phyloP scores from a whole-genome alignment of 1,284 basidiomycete genomes.

The Cryptococcus sp. region DNA sequence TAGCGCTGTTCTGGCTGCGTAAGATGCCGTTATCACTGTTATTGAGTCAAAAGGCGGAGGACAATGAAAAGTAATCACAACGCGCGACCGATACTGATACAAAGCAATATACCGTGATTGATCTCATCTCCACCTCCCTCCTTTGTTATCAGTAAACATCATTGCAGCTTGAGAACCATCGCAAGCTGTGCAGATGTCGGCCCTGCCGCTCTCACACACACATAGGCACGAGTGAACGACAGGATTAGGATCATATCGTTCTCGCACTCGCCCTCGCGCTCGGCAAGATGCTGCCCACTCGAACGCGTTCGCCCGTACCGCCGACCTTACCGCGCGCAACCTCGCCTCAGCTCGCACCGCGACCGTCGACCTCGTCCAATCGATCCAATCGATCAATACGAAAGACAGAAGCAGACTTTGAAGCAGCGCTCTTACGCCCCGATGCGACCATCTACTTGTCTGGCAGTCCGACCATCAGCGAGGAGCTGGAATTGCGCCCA shows the following conservation, averaged over 20 bases:
- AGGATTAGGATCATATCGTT: neutral
- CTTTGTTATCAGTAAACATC: too few species aligned
- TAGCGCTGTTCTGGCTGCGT: too few species aligned
- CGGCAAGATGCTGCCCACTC: constrained; percentile 2
- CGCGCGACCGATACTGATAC: too few species aligned
- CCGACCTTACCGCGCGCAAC: neutral
- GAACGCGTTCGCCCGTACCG: constrained; percentile 9
- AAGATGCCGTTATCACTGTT: too few species aligned
- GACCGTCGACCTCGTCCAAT: constrained; percentile 34
- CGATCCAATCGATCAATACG: constrained; percentile 26
- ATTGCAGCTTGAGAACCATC: too few species aligned
- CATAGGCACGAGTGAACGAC: neutral
- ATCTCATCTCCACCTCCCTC: too few species aligned
- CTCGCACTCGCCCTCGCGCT: neutral
- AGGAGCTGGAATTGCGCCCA: constrained; percentile 11
- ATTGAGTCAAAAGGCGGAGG: too few species aligned
- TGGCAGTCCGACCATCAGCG: constrained; percentile 9
- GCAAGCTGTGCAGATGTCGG: too few species aligned
- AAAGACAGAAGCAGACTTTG: constrained; percentile 37
- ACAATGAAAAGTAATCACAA: too few species aligned
- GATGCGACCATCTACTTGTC: constrained; percentile 38
- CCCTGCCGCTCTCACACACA: neutral
- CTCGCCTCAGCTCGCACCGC: constrained; percentile 19
- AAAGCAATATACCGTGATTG: too few species aligned
- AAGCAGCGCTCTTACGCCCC: constrained; percentile 37